Evolutionary conservation across 306 rosid genomes (phyloP).

Genomic region (Delonix regia): DNA sequence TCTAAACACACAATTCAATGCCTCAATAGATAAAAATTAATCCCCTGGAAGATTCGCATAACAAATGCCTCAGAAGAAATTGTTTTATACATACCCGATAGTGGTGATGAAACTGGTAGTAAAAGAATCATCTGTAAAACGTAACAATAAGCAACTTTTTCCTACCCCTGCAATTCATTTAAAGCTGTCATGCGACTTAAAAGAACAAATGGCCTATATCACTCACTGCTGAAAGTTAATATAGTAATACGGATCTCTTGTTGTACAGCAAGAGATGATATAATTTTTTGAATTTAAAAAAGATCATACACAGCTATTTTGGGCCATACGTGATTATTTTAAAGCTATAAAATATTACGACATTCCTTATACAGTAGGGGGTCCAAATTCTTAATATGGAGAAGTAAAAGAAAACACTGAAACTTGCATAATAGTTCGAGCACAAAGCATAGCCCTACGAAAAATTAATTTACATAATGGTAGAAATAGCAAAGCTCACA

Average conservation of each 20-base stretch:
- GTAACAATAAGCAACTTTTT: conserved; percentile 45
- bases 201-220: neutral
- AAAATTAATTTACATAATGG: neutral
- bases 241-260: no score
- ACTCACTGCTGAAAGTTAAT: neutral
- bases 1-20: neutral
- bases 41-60: neutral
- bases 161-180: conserved; percentile 42
- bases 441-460: neutral
- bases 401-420: no score
- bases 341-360: no score
- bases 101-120: conserved; percentile 44
- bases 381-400: no score
- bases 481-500: neutral
- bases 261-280: no score
- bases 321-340: no score
- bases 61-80: neutral
- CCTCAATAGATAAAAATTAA: neutral
- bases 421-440: neutral
- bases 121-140: conserved; percentile 43
- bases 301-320: no score
- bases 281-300: no score
- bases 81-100: conserved; percentile 29
- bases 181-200: neutral
- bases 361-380: no score